Evolutionary conservation across 2,329 filamentous ascomycete genomes (phyloP).

Genomic region (Penicillium corylophilum): DNA sequence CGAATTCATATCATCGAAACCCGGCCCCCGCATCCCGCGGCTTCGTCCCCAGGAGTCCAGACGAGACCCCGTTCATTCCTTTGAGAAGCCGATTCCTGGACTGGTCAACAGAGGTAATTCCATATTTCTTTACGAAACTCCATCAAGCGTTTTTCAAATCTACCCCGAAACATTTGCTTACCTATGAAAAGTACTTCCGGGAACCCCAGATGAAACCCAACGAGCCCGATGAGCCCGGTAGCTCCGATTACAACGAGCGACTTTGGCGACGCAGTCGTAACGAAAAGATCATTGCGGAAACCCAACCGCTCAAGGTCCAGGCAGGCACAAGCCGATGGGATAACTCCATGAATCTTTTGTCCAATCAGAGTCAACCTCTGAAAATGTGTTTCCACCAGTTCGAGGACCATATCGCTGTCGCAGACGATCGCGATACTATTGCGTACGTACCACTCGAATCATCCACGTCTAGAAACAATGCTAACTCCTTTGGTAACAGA

Average conservation of each 20-base stretch:
- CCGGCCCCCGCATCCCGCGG: constrained; percentile 76
- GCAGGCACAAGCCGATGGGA: constrained; percentile 87
- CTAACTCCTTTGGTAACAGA: constrained; percentile 35
- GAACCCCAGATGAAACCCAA: constrained; percentile 97
- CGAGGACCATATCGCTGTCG: constrained; percentile 90
- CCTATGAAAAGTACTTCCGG: constrained; percentile 70
- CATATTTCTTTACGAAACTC: constrained; percentile 16
- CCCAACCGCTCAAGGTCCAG: constrained; percentile 87
- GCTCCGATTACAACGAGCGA: constrained; percentile 91
- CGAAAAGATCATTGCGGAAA: constrained; percentile 86
- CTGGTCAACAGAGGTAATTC: constrained; percentile 77
- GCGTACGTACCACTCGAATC: constrained; percentile 43
- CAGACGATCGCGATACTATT: constrained; percentile 88
- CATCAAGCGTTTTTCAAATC: constrained; percentile 3
- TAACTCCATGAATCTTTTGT: constrained; percentile 75
- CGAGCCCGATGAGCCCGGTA: constrained; percentile 93
- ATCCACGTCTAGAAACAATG: background rate
- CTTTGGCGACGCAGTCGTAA: constrained; percentile 92
- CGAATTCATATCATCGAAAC: constrained; percentile 72
- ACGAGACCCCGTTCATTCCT: constrained; percentile 65
- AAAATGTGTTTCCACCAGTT: constrained; percentile 98
- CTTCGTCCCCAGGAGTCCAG: constrained; percentile 63
- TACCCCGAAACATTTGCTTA: constrained; percentile 26
- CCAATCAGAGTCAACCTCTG: constrained; percentile 83
- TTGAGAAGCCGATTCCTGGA: constrained; percentile 82